These are phyloP conservation scores for Solanum virginianum DNA, from an alignment of 257 asterid genomes.

Conservation along the genomic window DNA sequence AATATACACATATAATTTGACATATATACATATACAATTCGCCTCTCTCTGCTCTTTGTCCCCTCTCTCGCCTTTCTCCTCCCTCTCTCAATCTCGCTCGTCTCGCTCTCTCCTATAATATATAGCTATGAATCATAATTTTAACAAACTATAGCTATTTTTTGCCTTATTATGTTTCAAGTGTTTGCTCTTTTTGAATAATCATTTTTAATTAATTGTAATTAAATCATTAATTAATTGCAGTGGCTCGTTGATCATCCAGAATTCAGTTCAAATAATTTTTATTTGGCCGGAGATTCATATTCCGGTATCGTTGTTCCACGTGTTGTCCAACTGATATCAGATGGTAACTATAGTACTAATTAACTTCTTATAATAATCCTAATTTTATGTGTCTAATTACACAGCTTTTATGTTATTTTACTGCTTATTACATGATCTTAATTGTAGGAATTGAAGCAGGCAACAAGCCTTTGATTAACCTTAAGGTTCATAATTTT, in stretches of 20 bases:
- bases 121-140: too few relatives aligned
- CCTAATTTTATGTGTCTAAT: not conserved
- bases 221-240: not conserved
- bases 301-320: conserved; percentile 25
- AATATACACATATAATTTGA: too few relatives aligned
- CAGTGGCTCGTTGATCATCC: conserved; percentile 31
- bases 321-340: conserved; percentile 13
- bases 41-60: too few relatives aligned
- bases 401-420: not conserved
- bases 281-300: conserved; percentile 34
- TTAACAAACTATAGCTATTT: too few relatives aligned
- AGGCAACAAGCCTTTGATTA: conserved; percentile 13
- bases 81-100: too few relatives aligned
- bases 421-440: not conserved
- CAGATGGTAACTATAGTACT: conserved; percentile 12
- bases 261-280: conserved; percentile 15
- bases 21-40: too few relatives aligned
- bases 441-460: conserved; percentile 20
- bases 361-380: not conserved
- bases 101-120: too few relatives aligned
- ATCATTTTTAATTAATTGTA: not conserved
- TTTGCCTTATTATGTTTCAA: too few relatives aligned
- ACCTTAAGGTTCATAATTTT: conserved; percentile 17
- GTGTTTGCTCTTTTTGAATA: too few relatives aligned
- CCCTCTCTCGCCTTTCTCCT: too few relatives aligned